Evolutionary conservation across 768 basidiomycete genomes (phyloP).

Genomic region (Pleurotus tuber-regium): DNA sequence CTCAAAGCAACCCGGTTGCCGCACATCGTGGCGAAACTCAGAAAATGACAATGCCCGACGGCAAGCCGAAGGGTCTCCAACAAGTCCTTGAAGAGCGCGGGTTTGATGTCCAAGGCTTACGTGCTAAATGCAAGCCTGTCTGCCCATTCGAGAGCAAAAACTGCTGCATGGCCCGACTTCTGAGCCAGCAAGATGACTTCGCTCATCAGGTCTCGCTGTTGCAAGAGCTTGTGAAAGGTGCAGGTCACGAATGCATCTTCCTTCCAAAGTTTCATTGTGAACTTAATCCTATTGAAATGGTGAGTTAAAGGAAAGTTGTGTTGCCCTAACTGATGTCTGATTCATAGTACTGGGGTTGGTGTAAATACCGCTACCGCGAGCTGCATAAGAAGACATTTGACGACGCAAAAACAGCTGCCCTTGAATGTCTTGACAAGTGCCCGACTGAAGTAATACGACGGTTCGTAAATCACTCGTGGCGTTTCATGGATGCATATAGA

Average conservation of each 20-base stretch:
- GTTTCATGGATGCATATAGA: constrained; percentile 34
- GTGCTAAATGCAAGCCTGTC: constrained; percentile 21
- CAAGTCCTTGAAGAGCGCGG: constrained; percentile 25
- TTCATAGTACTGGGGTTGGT: constrained; percentile 27
- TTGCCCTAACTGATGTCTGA: not conserved
- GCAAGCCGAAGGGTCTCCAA: constrained; percentile 31
- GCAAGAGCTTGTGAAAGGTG: constrained; percentile 19
- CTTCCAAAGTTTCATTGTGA: constrained; percentile 34
- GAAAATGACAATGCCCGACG: constrained; percentile 15
- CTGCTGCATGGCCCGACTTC: constrained; percentile 29
- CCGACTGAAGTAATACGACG: constrained; percentile 30
- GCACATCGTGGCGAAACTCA: constrained; percentile 10
- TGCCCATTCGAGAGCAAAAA: constrained; percentile 19
- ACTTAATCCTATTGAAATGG: constrained; percentile 39
- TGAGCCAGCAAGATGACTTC: constrained; percentile 32
- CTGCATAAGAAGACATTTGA: constrained; percentile 28
- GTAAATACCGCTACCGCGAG: constrained; percentile 31
- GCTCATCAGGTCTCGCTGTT: constrained; percentile 25
- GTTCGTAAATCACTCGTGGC: constrained; percentile 34
- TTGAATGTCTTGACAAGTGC: constrained; percentile 29
- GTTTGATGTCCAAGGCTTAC: constrained; percentile 20
- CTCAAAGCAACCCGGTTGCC: constrained; percentile 21
- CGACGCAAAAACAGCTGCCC: constrained; percentile 25
- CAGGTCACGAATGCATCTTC: constrained; percentile 29
- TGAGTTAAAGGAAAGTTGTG: constrained; percentile 14